Conservation (phyloP, 495 filamentous ascomycete species). For the Sordaria brevicollis region DNA sequence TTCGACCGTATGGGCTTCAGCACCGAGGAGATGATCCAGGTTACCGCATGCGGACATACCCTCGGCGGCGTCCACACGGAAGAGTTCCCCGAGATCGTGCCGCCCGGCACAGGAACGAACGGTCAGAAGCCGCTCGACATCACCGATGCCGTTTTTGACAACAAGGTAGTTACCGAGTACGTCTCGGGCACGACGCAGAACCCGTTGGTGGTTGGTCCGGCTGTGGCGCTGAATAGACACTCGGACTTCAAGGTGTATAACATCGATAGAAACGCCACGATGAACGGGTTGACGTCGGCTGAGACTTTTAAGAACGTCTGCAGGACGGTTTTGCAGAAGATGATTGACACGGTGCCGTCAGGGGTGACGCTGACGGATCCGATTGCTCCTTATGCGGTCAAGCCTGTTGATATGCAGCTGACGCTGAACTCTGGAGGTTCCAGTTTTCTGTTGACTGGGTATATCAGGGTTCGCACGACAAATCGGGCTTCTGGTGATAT, state of each 20-base stretch:
- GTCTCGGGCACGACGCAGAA: conserved; percentile 41
- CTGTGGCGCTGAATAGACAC: conserved; percentile 29
- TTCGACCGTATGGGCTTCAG: conserved; percentile 50
- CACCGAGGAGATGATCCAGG: conserved; percentile 46
- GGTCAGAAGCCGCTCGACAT: conserved; percentile 36
- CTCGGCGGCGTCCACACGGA: conserved; percentile 49
- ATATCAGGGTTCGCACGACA: conserved; percentile 35
- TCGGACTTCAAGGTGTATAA: conserved; percentile 49
- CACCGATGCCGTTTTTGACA: conserved; percentile 41
- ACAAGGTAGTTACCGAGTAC: conserved; percentile 46
- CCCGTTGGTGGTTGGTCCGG: conserved; percentile 40
- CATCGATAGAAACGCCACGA: conserved; percentile 45
- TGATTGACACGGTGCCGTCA: conserved; percentile 51
- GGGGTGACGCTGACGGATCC: conserved; percentile 40
- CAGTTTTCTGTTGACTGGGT: conserved; percentile 28
- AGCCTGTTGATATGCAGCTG: conserved; percentile 44
- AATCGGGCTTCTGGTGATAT: conserved; percentile 21
- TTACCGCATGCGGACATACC: conserved; percentile 52
- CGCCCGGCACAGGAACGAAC: conserved; percentile 32
- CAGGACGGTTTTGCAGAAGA: conserved; percentile 40
- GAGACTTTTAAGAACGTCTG: conserved; percentile 37
- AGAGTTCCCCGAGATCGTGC: conserved; percentile 45
- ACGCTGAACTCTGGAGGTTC: conserved; percentile 26
- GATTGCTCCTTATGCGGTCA: conserved; percentile 48
- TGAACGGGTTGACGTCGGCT: conserved; percentile 35